phyloP scores from a whole-genome alignment of 2,329 filamentous ascomycete genomes.

The Hypoxylon sp. region DNA sequence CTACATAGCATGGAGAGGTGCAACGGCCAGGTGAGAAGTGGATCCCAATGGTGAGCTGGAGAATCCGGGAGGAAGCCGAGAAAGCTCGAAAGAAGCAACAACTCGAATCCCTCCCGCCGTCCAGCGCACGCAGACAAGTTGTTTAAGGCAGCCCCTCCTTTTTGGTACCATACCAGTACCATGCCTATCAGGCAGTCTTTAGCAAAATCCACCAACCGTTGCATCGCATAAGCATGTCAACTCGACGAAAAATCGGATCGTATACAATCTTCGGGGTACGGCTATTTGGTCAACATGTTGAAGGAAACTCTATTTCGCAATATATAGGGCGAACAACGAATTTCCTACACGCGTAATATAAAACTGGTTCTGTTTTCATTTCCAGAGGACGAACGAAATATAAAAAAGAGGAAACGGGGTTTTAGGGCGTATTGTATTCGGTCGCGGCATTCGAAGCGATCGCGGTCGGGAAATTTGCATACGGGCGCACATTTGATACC shows the following conservation, averaged over 20 bases:
- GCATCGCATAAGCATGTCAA: constrained; percentile 22
- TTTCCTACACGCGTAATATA: too few species aligned
- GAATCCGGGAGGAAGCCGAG: constrained; percentile 33
- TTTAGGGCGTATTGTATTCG: too few species aligned
- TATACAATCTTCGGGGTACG: constrained; percentile 13
- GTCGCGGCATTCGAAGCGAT: constrained; percentile 1
- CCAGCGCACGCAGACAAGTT: constrained; percentile 13
- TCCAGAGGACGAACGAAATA: neutral
- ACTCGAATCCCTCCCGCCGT: constrained; percentile 20
- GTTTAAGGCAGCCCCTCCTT: constrained; percentile 1
- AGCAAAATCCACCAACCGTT: constrained; percentile 20
- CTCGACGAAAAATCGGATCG: constrained; percentile 23
- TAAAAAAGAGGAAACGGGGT: neutral
- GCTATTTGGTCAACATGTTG: too few species aligned
- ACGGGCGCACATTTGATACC: constrained; percentile 26
- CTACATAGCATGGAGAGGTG: constrained; percentile 44
- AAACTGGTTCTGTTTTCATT: neutral
- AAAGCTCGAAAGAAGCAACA: constrained; percentile 36
- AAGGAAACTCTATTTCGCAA: too few species aligned
- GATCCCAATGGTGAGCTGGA: constrained; percentile 37
- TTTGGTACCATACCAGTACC: constrained; percentile 4
- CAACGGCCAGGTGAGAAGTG: constrained; percentile 39
- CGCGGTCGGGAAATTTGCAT: constrained; percentile 2
- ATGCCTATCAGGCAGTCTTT: constrained; percentile 7
- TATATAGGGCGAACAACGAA: too few species aligned